phyloP scores from a whole-genome alignment of 108 stramenopile species.

The Chaetoceros tenuissimus region DNA sequence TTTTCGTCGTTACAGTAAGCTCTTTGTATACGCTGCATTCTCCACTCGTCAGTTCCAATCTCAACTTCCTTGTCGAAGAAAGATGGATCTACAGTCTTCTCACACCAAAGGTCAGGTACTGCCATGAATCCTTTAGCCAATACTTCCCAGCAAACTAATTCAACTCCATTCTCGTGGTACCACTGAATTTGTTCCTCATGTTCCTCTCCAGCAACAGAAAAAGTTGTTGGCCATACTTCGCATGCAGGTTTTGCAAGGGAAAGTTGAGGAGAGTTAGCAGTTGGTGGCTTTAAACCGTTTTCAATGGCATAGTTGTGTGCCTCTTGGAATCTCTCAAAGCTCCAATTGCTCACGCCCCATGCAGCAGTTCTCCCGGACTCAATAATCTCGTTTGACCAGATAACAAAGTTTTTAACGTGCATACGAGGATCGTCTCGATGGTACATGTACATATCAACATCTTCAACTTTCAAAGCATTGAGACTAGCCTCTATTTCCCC shows the following conservation, averaged over 20 bases:
- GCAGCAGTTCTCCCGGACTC: neutral
- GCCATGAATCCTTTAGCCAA: slow-evolving; percentile 11
- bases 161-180: slow-evolving; percentile 5
- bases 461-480: neutral
- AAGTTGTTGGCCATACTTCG: slow-evolving; percentile 8
- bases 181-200: slow-evolving; percentile 2
- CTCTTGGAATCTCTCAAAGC: slow-evolving; percentile 2
- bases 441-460: slow-evolving; percentile 10
- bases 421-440: slow-evolving; percentile 13
- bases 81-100: slow-evolving; percentile 1
- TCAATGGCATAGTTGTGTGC: slow-evolving; percentile 4
- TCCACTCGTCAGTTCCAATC: slow-evolving; percentile 5
- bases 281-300: slow-evolving; percentile 6
- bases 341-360: slow-evolving; percentile 9
- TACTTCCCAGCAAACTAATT: slow-evolving; percentile 10
- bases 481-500: slow-evolving; percentile 6
- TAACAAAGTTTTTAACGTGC: neutral
- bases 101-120: slow-evolving; percentile 2
- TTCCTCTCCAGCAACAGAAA: neutral
- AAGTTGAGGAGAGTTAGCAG: slow-evolving; percentile 6
- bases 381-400: slow-evolving; percentile 4
- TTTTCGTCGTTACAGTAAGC: slow-evolving; percentile 4
- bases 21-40: slow-evolving; percentile 4
- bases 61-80: slow-evolving; percentile 3
- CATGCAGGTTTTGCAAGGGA: slow-evolving; percentile 1